Percentiles rank a stretch among this genome's conserved stretches.
Evolutionary conservation across 2,329 filamentous ascomycete species (phyloP).

Genomic region (Fusarium nygamai): DNA sequence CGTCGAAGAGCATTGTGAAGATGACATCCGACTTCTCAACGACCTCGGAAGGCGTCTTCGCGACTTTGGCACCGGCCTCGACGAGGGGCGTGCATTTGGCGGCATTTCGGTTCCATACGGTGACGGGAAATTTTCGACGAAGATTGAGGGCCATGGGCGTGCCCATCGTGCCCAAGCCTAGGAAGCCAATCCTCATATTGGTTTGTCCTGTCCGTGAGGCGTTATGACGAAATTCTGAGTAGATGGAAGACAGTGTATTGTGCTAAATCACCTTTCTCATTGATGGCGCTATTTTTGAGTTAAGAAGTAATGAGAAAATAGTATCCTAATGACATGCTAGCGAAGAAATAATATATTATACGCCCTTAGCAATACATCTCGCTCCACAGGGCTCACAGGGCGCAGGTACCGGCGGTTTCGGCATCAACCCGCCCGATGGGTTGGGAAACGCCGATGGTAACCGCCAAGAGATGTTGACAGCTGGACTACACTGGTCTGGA

Average conservation of each 20-base stretch:
- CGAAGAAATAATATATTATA: accelerated
- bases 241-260: accelerated
- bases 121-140: background rate
- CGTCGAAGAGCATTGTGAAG: background rate
- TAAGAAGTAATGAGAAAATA: too few relatives aligned
- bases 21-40: background rate
- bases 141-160: background rate
- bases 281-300: too few relatives aligned
- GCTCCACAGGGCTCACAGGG: accelerated
- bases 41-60: background rate
- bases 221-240: background rate
- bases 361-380: background rate
- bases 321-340: too few relatives aligned
- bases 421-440: background rate
- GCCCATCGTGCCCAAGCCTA: background rate
- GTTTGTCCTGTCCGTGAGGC: accelerated
- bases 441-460: background rate
- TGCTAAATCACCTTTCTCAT: accelerated
- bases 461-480: background rate
- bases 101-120: background rate
- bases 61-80: background rate
- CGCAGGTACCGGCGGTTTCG: background rate
- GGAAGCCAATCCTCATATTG: background rate
- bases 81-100: background rate
- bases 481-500: background rate